Conservation (phyloP, 768 basidiomycete species). For the Agaricus blazei region DNA sequence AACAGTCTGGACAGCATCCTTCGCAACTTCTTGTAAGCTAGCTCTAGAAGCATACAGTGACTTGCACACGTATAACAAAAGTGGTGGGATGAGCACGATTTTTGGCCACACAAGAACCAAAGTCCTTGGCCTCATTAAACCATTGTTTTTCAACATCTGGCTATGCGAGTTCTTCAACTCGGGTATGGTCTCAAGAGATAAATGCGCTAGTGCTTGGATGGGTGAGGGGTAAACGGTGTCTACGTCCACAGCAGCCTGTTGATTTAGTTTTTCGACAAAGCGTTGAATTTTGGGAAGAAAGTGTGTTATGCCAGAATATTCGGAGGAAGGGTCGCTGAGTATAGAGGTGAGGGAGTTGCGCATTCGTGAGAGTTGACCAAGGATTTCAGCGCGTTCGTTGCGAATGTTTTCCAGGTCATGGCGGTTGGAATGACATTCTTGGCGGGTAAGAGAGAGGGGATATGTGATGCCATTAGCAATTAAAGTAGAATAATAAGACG, state of each 20-base stretch:
- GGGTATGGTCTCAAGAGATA: conserved; percentile 7
- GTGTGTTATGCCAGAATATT: conserved; percentile 13
- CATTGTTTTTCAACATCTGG: conserved; percentile 10
- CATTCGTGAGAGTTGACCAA: conserved; percentile 58
- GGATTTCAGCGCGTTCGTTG: conserved; percentile 59
- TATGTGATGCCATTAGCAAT: conserved; percentile 28
- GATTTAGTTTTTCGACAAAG: conserved; percentile 9
- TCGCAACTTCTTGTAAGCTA: conserved; percentile 42
- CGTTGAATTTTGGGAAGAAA: conserved; percentile 3
- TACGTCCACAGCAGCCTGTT: conserved; percentile 8
- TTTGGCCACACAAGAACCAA: conserved; percentile 74
- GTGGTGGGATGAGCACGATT: conserved; percentile 70
- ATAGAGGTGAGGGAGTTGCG: conserved; percentile 39
- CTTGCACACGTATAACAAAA: conserved; percentile 47
- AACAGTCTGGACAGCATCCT: conserved; percentile 62
- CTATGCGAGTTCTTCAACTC: conserved; percentile 5
- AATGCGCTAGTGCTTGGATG: conserved; percentile 1
- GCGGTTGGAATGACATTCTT: conserved; percentile 64
- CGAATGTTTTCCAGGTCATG: conserved; percentile 56
- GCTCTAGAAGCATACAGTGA: conserved; percentile 42
- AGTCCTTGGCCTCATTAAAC: conserved; percentile 13
- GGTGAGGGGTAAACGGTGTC: conserved; percentile 3
- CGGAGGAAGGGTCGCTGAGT: conserved; percentile 13
- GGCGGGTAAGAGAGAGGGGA: conserved; percentile 58
- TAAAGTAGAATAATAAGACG: conserved; percentile 15